Percentiles rank a stretch among this genome's conserved stretches.
phyloP scores from a whole-genome alignment of 2,329 filamentous ascomycete species.

The Phyllosticta ampelicida region DNA sequence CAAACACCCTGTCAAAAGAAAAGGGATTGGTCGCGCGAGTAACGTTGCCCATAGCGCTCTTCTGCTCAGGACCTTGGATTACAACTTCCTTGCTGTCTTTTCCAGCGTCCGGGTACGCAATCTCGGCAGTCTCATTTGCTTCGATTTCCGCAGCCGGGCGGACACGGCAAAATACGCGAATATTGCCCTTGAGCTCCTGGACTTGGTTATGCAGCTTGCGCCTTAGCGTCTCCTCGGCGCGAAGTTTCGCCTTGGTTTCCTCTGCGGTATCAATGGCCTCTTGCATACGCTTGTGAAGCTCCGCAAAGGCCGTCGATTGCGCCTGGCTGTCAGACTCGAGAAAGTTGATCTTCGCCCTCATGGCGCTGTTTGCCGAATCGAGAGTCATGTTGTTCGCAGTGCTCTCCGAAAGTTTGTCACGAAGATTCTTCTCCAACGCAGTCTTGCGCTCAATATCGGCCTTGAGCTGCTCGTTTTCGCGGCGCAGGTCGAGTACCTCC shows the following conservation, averaged over 20 bases:
- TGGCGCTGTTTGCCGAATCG: slow-evolving; percentile 63
- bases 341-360: slow-evolving; percentile 76
- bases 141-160: slow-evolving; percentile 59
- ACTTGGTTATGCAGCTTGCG: slow-evolving; percentile 95
- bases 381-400: slow-evolving; percentile 41
- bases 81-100: slow-evolving; percentile 82
- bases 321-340: slow-evolving; percentile 83
- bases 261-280: slow-evolving; percentile 63
- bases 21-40: slow-evolving; percentile 74
- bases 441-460: slow-evolving; percentile 46
- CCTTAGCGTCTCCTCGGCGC: slow-evolving; percentile 81
- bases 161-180: slow-evolving; percentile 94
- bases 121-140: slow-evolving; percentile 54
- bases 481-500: slow-evolving; percentile 39
- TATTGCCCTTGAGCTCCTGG: slow-evolving; percentile 95
- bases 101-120: slow-evolving; percentile 66
- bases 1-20: slow-evolving; percentile 87
- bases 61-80: slow-evolving; percentile 72
- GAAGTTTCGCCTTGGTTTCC: slow-evolving; percentile 66
- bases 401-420: slow-evolving; percentile 40
- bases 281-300: slow-evolving; percentile 68
- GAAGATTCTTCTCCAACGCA: slow-evolving; percentile 45
- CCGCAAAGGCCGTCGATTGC: slow-evolving; percentile 75
- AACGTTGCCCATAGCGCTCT: slow-evolving; percentile 65
- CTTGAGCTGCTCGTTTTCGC: slow-evolving; percentile 39